These are phyloP conservation scores for Cudoniella acicularis DNA, from an alignment of 495 filamentous ascomycete genomes.

Conservation along the genomic window DNA sequence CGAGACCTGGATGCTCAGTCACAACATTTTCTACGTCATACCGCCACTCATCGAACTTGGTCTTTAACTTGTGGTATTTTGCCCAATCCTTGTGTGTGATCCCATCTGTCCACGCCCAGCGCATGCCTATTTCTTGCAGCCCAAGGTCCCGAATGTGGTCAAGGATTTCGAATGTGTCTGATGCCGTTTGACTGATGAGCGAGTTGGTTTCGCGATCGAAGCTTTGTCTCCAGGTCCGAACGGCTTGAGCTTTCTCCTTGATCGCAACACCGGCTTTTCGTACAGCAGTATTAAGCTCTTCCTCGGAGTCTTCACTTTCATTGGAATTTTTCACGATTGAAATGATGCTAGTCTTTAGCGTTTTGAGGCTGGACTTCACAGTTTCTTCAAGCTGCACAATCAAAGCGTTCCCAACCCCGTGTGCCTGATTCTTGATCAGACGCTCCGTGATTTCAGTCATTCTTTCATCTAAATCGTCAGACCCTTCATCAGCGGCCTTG, in stretches of 20 bases:
- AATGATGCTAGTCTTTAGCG: constrained; percentile 65
- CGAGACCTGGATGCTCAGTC: constrained; percentile 65
- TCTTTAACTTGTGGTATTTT: constrained; percentile 82
- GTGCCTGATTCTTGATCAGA: constrained; percentile 60
- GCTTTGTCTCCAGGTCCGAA: constrained; percentile 72
- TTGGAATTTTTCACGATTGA: constrained; percentile 51
- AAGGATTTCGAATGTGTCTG: constrained; percentile 77
- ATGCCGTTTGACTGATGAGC: constrained; percentile 69
- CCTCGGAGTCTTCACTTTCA: constrained; percentile 54
- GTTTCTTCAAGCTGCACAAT: constrained; percentile 65
- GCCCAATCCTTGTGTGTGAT: constrained; percentile 96
- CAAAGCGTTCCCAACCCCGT: constrained; percentile 64
- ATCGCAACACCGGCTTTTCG: constrained; percentile 71
- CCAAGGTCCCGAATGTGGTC: constrained; percentile 83
- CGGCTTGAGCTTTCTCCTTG: constrained; percentile 73
- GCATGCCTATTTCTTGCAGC: constrained; percentile 92
- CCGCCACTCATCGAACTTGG: constrained; percentile 80
- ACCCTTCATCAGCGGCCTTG: constrained; percentile 74
- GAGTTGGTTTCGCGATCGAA: constrained; percentile 67
- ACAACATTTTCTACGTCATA: constrained; percentile 71
- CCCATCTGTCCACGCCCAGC: constrained; percentile 95
- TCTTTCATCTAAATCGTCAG: constrained; percentile 63
- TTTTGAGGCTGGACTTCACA: constrained; percentile 54
- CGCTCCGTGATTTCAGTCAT: constrained; percentile 74
- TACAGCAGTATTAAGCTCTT: constrained; percentile 61